Base-by-base conservation (phyloP, 305 asterid species). In the Ajuga reptans region DNA sequence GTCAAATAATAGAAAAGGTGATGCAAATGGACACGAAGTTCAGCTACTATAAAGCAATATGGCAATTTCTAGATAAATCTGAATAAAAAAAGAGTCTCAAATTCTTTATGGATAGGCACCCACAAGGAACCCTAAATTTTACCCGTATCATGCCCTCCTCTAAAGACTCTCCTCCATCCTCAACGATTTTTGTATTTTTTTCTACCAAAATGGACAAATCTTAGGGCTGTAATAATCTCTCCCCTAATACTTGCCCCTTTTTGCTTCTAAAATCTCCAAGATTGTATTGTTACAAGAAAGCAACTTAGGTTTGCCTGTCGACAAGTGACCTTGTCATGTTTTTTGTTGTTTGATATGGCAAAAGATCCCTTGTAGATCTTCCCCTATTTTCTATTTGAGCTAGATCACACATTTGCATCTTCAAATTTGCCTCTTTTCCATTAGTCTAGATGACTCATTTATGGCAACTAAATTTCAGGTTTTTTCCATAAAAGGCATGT, bases 401-500 rank as follows among this genome's bases (percentile, higher is more conserved):
- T 66, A 50, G 27, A 46, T 74, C 14, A 68, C 63, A 49, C 46
- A 45, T 9, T 42, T 68, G 47, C 68, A 16, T 45, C 14, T 54
- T 68, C 66, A 27, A 73, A 50, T 27, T 37, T 61, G 33, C 15
- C 46, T 65, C 45, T 18, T 65, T 53, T 45, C 54, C 49, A 66
- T 21, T 73, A 33, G 33, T 39, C 55, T 63, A 53, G 18, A 49
- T 71, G 50, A 73, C 57, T 34, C 72, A 58, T 29, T 69, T 36
- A 52, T 31, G 61, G 29, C 68, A 61, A 56, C 52, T 49, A n/a
- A 55, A 56, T 74, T 77, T 72, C 90, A 90, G 97, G 87, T 58
- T 84, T 74, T 76, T 88, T 86, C 84, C 97, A 88, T 75, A 82
- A 78, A 78, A 78, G 83, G 15, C 96, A 89, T 69, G 87, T 75